Evolutionary conservation across 106 monocot species (phyloP).

Genomic region (Allium cepa): DNA sequence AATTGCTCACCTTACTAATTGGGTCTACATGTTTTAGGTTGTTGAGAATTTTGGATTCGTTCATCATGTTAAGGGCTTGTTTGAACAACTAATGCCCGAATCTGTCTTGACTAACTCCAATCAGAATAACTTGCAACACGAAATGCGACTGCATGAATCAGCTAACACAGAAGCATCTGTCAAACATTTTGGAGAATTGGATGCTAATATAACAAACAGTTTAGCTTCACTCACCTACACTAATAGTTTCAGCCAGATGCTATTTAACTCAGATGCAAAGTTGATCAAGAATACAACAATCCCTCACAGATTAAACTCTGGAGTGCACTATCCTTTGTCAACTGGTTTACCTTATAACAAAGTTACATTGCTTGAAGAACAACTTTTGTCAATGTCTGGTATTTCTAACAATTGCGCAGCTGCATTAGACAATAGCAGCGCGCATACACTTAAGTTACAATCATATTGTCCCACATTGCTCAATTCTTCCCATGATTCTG

Average conservation of each 20-base stretch:
- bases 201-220: background rate
- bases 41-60: conserved; percentile 34
- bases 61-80: conserved; percentile 28
- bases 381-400: conserved; percentile 14
- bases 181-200: conserved; percentile 8
- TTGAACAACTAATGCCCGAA: conserved; percentile 29
- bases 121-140: conserved; percentile 12
- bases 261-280: conserved; percentile 9
- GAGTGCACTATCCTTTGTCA: conserved; percentile 1
- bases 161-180: background rate
- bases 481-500: conserved; percentile 8
- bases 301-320: conserved; percentile 1
- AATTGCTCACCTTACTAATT: too few relatives aligned
- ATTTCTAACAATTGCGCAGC: conserved; percentile 6
- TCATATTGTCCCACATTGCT: background rate
- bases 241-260: background rate
- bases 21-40: too few relatives aligned
- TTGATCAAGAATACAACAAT: background rate
- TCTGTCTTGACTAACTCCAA: conserved; percentile 16
- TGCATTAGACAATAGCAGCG: background rate
- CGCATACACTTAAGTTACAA: background rate
- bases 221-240: background rate
- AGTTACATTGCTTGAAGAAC: conserved; percentile 13
- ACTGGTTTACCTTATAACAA: conserved; percentile 10
- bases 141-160: conserved; percentile 4